Evolutionary conservation across 2,329 filamentous ascomycete genomes (phyloP).

Genomic region (Ophiosphaerella korrae): DNA sequence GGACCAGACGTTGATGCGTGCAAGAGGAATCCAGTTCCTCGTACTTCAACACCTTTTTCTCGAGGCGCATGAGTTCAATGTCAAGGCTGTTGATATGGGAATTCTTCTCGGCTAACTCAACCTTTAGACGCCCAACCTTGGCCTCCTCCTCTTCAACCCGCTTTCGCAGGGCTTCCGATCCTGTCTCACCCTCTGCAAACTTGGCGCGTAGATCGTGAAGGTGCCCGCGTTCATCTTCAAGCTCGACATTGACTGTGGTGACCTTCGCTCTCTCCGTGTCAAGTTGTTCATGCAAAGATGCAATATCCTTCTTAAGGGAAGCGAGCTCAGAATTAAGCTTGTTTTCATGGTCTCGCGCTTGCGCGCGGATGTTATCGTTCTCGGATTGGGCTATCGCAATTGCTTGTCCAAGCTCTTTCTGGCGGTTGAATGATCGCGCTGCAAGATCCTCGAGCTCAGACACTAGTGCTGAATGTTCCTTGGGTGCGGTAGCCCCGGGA

Average conservation of each 20-base stretch:
- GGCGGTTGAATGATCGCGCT: slow-evolving; percentile 49
- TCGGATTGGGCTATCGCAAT: slow-evolving; percentile 54
- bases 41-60: slow-evolving; percentile 65
- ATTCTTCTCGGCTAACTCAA: slow-evolving; percentile 75
- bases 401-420: slow-evolving; percentile 53
- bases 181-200: slow-evolving; percentile 81
- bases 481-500: slow-evolving; percentile 40
- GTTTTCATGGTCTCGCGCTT: slow-evolving; percentile 48
- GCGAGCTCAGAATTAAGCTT: slow-evolving; percentile 45
- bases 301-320: slow-evolving; percentile 45
- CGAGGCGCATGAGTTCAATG: slow-evolving; percentile 72
- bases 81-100: slow-evolving; percentile 77
- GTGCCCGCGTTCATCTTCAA: slow-evolving; percentile 71
- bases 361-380: slow-evolving; percentile 49
- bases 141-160: slow-evolving; percentile 76
- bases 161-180: slow-evolving; percentile 77
- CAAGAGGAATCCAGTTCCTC: slow-evolving; percentile 56
- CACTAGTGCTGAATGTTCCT: slow-evolving; percentile 46
- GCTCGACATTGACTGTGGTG: slow-evolving; percentile 54
- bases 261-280: slow-evolving; percentile 55
- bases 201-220: slow-evolving; percentile 70
- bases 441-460: slow-evolving; percentile 53
- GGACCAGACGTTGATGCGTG: slow-evolving; percentile 71
- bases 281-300: slow-evolving; percentile 50
- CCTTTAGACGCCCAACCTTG: slow-evolving; percentile 68